A percentile compares a stretch with the other conserved stretches of the same genome.
Evolutionary conservation across 2,329 filamentous ascomycete genomes (phyloP).

Genomic region (Talaromyces sp.): DNA sequence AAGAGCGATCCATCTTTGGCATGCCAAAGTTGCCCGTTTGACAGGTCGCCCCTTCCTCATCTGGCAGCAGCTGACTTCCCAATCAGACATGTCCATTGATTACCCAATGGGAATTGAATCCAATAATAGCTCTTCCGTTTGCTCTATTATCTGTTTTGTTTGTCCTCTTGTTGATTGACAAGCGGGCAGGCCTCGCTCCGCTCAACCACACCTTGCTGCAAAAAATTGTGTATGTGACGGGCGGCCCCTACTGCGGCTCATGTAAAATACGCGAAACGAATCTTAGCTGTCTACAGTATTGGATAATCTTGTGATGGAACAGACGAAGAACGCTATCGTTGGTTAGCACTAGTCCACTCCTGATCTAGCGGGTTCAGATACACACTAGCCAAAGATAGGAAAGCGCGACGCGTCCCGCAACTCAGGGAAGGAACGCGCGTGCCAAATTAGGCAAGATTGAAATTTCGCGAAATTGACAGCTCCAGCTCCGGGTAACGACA

Average conservation of each 20-base stretch:
- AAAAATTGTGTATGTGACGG: no score
- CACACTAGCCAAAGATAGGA: not conserved
- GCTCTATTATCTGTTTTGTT: not conserved
- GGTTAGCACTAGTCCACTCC: not conserved
- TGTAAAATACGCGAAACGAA: no score
- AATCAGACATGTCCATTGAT: conserved; percentile 15
- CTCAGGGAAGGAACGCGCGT: not conserved
- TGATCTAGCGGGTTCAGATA: not conserved
- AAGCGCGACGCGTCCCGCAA: conserved; percentile 4
- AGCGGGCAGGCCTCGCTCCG: no score
- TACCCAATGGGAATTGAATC: not conserved
- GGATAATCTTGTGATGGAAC: not conserved
- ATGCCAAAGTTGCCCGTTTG: not conserved
- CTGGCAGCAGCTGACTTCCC: conserved; percentile 28
- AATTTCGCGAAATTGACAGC: not conserved
- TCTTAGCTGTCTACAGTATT: no score
- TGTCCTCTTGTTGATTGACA: not conserved
- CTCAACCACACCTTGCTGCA: no score
- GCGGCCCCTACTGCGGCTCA: no score
- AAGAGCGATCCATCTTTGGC: not conserved
- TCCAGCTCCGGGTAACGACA: not conserved
- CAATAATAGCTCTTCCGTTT: not conserved
- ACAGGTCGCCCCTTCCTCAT: conserved; percentile 32
- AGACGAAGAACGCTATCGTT: not conserved
- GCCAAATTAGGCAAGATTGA: conserved; percentile 14